Base-by-base conservation (phyloP, 306 rosid genomes). In the Cucurbita ficifolia region DNA sequence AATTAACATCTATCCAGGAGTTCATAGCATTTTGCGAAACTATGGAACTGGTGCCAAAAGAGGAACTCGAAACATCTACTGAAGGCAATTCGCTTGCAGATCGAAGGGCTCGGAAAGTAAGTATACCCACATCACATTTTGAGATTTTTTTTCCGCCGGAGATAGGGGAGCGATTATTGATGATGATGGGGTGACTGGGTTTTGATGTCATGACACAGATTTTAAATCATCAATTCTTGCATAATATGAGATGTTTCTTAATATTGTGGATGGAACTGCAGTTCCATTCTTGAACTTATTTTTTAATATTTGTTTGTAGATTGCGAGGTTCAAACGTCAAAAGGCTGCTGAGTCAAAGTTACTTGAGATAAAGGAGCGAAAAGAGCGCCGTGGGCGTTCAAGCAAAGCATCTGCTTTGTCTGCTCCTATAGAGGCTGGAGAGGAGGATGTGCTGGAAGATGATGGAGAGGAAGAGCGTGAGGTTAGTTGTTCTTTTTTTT, bases 381-480 rank as follows among this genome's bases (percentile, higher is more conserved):
- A 89, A 75, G 99, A 91, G 84, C 86, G 97, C 19, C 91, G 97
- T 39, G 88, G 91, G 12, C 95, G 96, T 80, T 95, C 99, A 40
- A 85, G 88, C 76, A 89, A 74, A 79, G 99, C 99, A 75, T 85
- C 99, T 82, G 88, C 97, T 22, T 53, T 94, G 82, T 94, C 99
- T 39, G 83, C 99, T 74, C 97, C 96, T 68, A 83, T 94, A 53
- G 96, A 91, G 88, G 88, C 86, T 52, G 97, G 96, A 48, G 99
- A 95, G 79, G 99, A 95, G 82, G 99, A 91, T 81, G 82, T 75
- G 54, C 76, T 85, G 70, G 96, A 95, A 63, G 97, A 91, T 65
- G 99, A 91, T 76, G 97, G 92, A 36, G 99, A 91, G 79, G 99
- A 95, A 81, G 97, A 95, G 80, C 85, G 97, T 39, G 92, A 95